Evolutionary conservation across 2,329 filamentous ascomycete genomes (phyloP), one percentile per base, ranked within the genome.

Genomic region (Gyromitra esculenta): DNA sequence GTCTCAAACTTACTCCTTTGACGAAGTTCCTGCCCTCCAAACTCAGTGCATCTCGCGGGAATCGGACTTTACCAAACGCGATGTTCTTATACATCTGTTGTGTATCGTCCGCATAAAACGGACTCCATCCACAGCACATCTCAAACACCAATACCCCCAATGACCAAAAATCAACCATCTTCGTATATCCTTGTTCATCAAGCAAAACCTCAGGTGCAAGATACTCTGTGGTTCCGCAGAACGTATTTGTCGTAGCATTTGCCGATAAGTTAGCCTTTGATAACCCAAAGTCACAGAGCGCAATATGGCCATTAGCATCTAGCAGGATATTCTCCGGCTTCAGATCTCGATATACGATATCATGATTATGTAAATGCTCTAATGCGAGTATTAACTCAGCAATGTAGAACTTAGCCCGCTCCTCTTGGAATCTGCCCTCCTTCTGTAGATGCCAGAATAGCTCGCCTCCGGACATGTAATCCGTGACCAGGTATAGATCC

Each of bases 51-150:
- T 99, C 96, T 79, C 94, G 89, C 6, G 96, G 96, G 84, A 99
- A 99, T 77, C 96, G 89, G 74, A 99, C 96, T 83, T 99, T 99
- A 83, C 96, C 96, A 82, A 99, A 99, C 0, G 96, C 96, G 83
- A 99, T 99, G 85, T 99, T 99, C 87, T 99, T 99, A 87, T 99
- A 99, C 96, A 99, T 99, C 84, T 99, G 96, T 84, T 99, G 96
- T 0, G 96, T 99, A 82, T 99, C 96, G 82, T 99, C 96, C 73
- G 96, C 96, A 81, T 98, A 99, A 85, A 99, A 99, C 0, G 96
- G 96, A 81, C 94, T 97, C 96, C 96, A 99, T 43, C 96, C 96
- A 81, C 96, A 99, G 86, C 96, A 99, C 96, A 99, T 99, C 84
- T 99, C 96, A 81, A 99, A 99, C 0, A 99, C 96, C 70, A 99